Percentiles rank a stretch among this genome's conserved stretches.
These are phyloP conservation scores for Fistulifera pelliculosa DNA, from an alignment of 108 stramenopile genomes.

Conservation along the genomic window DNA sequence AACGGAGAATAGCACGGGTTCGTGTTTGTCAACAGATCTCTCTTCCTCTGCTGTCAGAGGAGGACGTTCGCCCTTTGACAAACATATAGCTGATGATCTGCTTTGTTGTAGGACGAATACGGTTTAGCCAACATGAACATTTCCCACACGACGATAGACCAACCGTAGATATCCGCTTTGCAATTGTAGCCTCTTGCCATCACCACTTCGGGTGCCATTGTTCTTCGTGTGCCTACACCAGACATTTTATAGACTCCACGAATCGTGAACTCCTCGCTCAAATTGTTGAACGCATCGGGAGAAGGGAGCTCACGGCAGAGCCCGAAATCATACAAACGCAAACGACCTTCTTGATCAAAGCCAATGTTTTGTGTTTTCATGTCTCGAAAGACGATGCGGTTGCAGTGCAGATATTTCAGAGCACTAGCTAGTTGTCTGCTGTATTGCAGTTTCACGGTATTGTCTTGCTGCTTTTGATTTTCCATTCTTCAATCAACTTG, in stretches of 20 bases:
- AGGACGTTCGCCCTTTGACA: conserved; percentile 6
- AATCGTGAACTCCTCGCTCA: neutral
- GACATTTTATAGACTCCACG: conserved; percentile 36
- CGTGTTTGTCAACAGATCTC: conserved; percentile 26
- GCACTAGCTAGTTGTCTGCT: conserved; percentile 57
- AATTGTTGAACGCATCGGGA: conserved; percentile 31
- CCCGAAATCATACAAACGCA: conserved; percentile 80
- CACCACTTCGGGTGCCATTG: conserved; percentile 30
- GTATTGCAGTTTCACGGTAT: conserved; percentile 1
- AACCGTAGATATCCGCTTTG: conserved; percentile 55
- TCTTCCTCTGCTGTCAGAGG: conserved; percentile 20
- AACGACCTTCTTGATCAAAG: conserved; percentile 33
- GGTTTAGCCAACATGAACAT: conserved; percentile 19
- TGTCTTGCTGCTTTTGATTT: neutral
- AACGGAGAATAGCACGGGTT: neutral
- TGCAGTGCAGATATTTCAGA: conserved; percentile 56
- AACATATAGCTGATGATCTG: conserved; percentile 13
- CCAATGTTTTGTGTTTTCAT: conserved; percentile 74
- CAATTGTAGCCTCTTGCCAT: conserved; percentile 20
- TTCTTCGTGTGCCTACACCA: conserved; percentile 35
- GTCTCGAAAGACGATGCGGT: conserved; percentile 62
- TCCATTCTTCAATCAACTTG: conserved; percentile 28
- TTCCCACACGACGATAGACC: conserved; percentile 38
- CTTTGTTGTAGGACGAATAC: conserved; percentile 11
- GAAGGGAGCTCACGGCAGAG: conserved; percentile 36